Conservation (phyloP, 768 basidiomycete genomes). For the Termitomyces sp. region DNA sequence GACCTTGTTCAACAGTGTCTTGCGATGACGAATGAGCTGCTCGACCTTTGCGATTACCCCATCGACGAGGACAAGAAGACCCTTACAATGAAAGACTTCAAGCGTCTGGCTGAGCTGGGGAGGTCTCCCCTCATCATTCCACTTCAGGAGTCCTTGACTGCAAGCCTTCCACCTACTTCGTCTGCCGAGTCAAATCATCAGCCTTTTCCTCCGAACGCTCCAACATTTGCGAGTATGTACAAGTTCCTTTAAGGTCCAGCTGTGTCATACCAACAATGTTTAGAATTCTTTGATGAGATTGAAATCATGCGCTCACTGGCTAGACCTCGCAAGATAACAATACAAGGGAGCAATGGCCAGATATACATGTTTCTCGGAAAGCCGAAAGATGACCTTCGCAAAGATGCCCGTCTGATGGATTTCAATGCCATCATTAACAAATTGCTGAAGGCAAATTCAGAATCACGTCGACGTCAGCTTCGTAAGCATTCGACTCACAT, state of each 20-base stretch:
- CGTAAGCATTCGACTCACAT: slow-evolving; percentile 45
- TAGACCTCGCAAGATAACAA: slow-evolving; percentile 85
- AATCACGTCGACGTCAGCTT: slow-evolving; percentile 85
- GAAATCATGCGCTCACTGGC: slow-evolving; percentile 90
- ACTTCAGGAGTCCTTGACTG: slow-evolving; percentile 88
- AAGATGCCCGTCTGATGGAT: slow-evolving; percentile 97
- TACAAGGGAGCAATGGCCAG: slow-evolving; percentile 78
- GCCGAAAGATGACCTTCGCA: slow-evolving; percentile 94
- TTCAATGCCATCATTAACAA: slow-evolving; percentile 98
- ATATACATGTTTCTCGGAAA: slow-evolving; percentile 92
- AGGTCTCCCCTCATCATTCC: slow-evolving; percentile 78
- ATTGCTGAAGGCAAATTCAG: slow-evolving; percentile 87
- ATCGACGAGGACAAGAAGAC: slow-evolving; percentile 35
- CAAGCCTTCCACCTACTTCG: slow-evolving; percentile 76
- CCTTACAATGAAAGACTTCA: slow-evolving; percentile 52
- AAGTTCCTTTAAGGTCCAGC: neutral
- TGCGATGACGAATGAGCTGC: slow-evolving; percentile 64
- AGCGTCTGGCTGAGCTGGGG: slow-evolving; percentile 49
- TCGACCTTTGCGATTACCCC: slow-evolving; percentile 57
- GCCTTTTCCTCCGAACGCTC: slow-evolving; percentile 75
- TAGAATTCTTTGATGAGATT: slow-evolving; percentile 80
- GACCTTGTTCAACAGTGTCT: slow-evolving; percentile 49
- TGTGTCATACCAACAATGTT: neutral
- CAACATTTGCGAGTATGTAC: slow-evolving; percentile 67
- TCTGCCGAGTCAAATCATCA: slow-evolving; percentile 56